Evolutionary conservation across 352 stramenopile species (phyloP).

Genomic region (Aphanomyces astaci): DNA sequence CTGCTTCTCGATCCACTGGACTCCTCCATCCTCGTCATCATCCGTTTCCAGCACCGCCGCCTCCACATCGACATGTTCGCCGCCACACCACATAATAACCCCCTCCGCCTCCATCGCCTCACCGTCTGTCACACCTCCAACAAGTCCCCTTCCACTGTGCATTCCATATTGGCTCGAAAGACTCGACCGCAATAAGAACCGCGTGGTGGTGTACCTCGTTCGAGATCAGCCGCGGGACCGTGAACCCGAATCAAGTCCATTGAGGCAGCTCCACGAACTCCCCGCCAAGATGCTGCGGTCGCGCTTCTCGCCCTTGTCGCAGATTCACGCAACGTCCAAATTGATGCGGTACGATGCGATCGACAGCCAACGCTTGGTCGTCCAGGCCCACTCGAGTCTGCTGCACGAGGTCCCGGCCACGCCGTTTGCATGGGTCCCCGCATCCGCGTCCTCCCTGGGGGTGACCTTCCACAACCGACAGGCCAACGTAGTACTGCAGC

Average conservation of each 20-base stretch:
- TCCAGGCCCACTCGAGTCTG: conserved; percentile 2
- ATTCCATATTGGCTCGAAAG: conserved; percentile 16
- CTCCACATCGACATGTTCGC: no score
- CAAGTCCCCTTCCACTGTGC: background rate
- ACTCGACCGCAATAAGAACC: background rate
- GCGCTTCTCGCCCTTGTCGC: background rate
- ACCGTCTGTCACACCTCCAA: background rate
- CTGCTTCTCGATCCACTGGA: conserved; percentile 64
- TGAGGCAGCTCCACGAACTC: background rate
- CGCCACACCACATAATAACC: background rate
- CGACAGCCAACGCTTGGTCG: background rate
- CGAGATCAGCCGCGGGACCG: background rate
- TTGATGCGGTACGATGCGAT: conserved; percentile 11
- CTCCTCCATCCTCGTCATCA: conserved; percentile 16
- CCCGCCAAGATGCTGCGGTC: background rate
- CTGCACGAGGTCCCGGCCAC: no score
- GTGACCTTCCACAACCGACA: conserved; percentile 60
- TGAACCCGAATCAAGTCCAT: background rate
- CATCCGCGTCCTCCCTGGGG: conserved; percentile 47
- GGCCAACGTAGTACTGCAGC: conserved; percentile 28
- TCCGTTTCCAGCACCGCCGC: no score
- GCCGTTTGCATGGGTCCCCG: conserved; percentile 24
- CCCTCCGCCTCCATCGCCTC: background rate
- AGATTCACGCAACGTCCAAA: background rate
- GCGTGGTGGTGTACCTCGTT: conserved; percentile 1